Evolutionary conservation across 108 stramenopile genomes (phyloP).

Genomic region (Cyclotella atomus): DNA sequence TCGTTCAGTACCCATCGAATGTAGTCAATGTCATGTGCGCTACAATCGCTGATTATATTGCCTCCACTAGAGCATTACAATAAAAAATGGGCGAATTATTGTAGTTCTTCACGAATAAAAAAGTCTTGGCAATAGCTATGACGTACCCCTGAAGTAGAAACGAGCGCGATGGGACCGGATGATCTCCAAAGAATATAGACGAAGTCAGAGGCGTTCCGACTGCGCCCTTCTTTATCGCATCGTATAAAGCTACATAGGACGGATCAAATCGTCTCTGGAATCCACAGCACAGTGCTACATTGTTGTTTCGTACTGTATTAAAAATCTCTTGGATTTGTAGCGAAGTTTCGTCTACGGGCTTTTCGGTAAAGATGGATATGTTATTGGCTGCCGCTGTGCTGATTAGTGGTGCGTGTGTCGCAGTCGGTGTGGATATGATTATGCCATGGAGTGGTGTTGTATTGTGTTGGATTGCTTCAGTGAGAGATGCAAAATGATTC

Average conservation of each 20-base stretch:
- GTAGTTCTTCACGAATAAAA: too few relatives aligned
- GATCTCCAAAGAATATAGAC: conserved; percentile 71
- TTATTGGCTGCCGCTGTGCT: conserved; percentile 41
- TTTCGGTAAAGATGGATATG: conserved; percentile 62
- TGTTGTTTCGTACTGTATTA: conserved; percentile 22
- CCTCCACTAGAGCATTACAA: too few relatives aligned
- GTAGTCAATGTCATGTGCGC: conserved; percentile 79
- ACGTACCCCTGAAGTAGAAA: conserved; percentile 63
- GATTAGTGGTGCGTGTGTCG: conserved; percentile 57
- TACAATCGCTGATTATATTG: conserved; percentile 73
- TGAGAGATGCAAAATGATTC: conserved; percentile 11
- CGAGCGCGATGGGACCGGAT: conserved; percentile 66
- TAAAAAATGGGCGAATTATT: too few relatives aligned
- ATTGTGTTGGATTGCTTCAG: conserved; percentile 21
- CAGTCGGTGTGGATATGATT: conserved; percentile 64
- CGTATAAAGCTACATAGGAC: conserved; percentile 54
- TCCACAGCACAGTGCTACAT: conserved; percentile 66
- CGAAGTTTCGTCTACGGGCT: conserved; percentile 73
- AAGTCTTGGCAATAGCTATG: too few relatives aligned
- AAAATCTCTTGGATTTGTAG: conserved; percentile 47
- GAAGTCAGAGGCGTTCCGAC: conserved; percentile 54
- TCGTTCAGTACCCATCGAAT: conserved; percentile 57
- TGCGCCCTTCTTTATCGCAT: conserved; percentile 25
- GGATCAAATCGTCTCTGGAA: conserved; percentile 81
- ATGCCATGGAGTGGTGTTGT: conserved; percentile 51